phyloP scores from a whole-genome alignment of 192 early-diverging fungal genomes.

The Linnemannia exigua region DNA sequence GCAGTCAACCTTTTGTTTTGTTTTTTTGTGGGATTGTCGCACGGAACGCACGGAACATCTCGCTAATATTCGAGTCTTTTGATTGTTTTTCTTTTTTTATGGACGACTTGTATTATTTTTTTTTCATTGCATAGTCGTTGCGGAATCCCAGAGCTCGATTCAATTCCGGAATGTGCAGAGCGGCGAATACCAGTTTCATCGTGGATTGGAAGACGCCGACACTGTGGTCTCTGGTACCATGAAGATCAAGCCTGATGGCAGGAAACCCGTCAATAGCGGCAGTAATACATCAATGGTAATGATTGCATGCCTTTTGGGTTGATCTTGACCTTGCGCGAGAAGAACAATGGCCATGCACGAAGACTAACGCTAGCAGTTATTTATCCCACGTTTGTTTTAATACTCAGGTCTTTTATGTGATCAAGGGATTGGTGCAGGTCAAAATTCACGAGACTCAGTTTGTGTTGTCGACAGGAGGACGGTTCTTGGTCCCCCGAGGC shows the following conservation, averaged over 20 bases:
- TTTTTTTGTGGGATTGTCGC: neutral
- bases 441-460: slow-evolving; percentile 24
- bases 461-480: slow-evolving; percentile 7
- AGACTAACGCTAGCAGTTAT: neutral
- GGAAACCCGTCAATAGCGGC: slow-evolving; percentile 26
- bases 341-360: neutral
- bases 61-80: neutral
- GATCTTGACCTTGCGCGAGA: neutral
- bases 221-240: slow-evolving; percentile 30
- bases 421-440: slow-evolving; percentile 21
- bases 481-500: slow-evolving; percentile 31
- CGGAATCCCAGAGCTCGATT: neutral
- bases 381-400: neutral
- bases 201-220: slow-evolving; percentile 34
- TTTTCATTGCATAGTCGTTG: slow-evolving; percentile 9
- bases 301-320: neutral
- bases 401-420: slow-evolving; percentile 32
- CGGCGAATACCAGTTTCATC: slow-evolving; percentile 34
- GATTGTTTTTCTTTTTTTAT: neutral
- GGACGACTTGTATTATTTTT: neutral
- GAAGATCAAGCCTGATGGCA: slow-evolving; percentile 14
- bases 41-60: slow-evolving; percentile 6
- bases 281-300: slow-evolving; percentile 19
- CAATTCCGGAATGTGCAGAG: slow-evolving; percentile 15
- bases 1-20: neutral